Conservation (phyloP, 306 rosid genomes). For the Prunus mongolica region DNA sequence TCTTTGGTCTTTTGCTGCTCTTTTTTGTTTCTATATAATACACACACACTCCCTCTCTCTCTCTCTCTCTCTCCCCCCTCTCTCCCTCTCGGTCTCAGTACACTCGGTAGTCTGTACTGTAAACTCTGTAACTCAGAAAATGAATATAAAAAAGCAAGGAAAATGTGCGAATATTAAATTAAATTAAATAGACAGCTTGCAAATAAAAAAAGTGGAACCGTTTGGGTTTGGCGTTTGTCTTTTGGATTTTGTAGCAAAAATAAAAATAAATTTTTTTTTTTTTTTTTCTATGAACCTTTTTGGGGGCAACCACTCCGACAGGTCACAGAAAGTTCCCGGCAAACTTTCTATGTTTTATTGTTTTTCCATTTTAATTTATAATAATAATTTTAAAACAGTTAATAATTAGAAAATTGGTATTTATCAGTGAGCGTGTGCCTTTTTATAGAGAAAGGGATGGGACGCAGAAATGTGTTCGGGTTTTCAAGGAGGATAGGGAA, state of each 20-base stretch:
- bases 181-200: background rate
- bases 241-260: background rate
- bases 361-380: background rate
- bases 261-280: background rate
- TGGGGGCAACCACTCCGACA: slow-evolving; percentile 79
- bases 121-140: slow-evolving; percentile 3
- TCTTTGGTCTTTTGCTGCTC: slow-evolving; percentile 33
- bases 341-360: slow-evolving; percentile 10
- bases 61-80: background rate
- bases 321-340: slow-evolving; percentile 52
- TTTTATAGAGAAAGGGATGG: slow-evolving; percentile 37
- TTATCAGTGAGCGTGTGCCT: background rate
- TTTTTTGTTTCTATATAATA: slow-evolving; percentile 26
- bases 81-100: background rate
- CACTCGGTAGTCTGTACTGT: background rate
- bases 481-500: slow-evolving; percentile 24
- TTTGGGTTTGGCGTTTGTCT: slow-evolving; percentile 14
- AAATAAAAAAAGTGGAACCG: slow-evolving; percentile 25
- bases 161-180: background rate
- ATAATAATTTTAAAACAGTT: background rate
- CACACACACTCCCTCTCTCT: background rate
- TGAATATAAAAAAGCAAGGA: background rate
- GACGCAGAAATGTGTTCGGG: slow-evolving; percentile 29
- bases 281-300: slow-evolving; percentile 28
- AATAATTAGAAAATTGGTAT: slow-evolving; percentile 1